Conservation (phyloP, 768 basidiomycete genomes). For the Collybia nuda region DNA sequence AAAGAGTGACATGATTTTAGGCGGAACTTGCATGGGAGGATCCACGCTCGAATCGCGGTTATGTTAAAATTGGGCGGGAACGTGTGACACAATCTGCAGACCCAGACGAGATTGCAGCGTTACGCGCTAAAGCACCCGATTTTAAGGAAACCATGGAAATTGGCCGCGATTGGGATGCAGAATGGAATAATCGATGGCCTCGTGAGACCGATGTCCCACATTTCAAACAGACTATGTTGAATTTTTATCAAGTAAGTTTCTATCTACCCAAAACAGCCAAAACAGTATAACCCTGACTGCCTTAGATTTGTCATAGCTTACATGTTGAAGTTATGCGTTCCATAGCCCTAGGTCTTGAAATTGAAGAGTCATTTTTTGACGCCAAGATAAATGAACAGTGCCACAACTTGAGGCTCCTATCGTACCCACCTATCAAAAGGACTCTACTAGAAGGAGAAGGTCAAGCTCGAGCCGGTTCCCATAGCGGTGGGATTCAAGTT, state of each 20-base stretch:
- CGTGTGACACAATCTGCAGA: slow-evolving; percentile 75
- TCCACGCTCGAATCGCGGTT: slow-evolving; percentile 83
- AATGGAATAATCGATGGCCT: slow-evolving; percentile 84
- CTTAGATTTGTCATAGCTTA: slow-evolving; percentile 70
- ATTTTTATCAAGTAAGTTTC: slow-evolving; percentile 64
- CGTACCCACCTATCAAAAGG: slow-evolving; percentile 76
- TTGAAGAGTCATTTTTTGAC: slow-evolving; percentile 77
- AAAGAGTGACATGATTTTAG: slow-evolving; percentile 28
- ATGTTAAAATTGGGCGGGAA: slow-evolving; percentile 79
- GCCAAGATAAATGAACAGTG: slow-evolving; percentile 70
- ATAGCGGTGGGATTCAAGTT: slow-evolving; percentile 53
- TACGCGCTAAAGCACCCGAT: slow-evolving; percentile 78
- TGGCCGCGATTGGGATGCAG: slow-evolving; percentile 77
- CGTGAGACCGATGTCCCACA: slow-evolving; percentile 55
- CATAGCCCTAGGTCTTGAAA: slow-evolving; percentile 75
- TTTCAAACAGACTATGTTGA: slow-evolving; percentile 73
- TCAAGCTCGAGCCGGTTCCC: slow-evolving; percentile 80
- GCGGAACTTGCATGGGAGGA: slow-evolving; percentile 77
- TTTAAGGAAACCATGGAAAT: slow-evolving; percentile 89
- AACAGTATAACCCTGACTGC: slow-evolving; percentile 1
- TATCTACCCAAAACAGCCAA: not conserved
- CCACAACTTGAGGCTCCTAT: slow-evolving; percentile 79
- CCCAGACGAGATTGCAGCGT: slow-evolving; percentile 66
- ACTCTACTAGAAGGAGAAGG: slow-evolving; percentile 57
- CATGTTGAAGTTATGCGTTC: slow-evolving; percentile 82